Base-by-base conservation (phyloP, 441 rosid species). In the Corymbia citriodora region DNA sequence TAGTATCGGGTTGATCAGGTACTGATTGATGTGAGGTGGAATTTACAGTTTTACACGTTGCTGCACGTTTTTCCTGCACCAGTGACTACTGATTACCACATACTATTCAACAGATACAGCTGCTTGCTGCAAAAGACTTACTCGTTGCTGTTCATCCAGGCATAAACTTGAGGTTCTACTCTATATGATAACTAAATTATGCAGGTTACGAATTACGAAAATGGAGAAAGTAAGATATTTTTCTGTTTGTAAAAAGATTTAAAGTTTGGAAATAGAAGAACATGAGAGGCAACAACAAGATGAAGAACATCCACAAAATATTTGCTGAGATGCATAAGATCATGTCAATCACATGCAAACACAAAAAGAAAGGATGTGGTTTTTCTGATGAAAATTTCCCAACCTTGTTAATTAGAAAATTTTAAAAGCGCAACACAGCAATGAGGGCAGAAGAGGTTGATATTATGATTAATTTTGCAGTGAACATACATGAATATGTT, bases 1-100 rank as follows among this genome's bases (percentile, higher is more conserved):
- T 95, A 87, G 50, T 92, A 54, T 92, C 50, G 59, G 94, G 87
- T 89, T 93, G 92, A 89, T 92, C 88, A 61, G 91, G 88, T 92
- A 87, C 93, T 87, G 92, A 29, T 92, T 86, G 91, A 29, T 87
- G 70, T 36, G 57, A 68, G 89, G 65, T 70, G 49, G 86, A 49
- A 48, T 68, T 40, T 50, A 65, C 65, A 52, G 92, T 70, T 81
- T 90, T 45, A 57, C 72, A 89, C 48, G 81, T 18, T 52, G 54
- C 81, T 59, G 36, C 93, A 55, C 88, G 72, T 88, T 88, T 88
- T 18, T 63, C 93, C 95, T 93, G 93, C 89, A 81, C 87, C 59
- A 87, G 88, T n/a, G 48, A 65, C 50, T 55, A 45, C 54, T 86
- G 50, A 45, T 79, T 79, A 79, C 31, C 18, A 79, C n/a, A 45